Base-by-base conservation (phyloP, 1,284 basidiomycete species). In the Trichosporon asahii region DNA sequence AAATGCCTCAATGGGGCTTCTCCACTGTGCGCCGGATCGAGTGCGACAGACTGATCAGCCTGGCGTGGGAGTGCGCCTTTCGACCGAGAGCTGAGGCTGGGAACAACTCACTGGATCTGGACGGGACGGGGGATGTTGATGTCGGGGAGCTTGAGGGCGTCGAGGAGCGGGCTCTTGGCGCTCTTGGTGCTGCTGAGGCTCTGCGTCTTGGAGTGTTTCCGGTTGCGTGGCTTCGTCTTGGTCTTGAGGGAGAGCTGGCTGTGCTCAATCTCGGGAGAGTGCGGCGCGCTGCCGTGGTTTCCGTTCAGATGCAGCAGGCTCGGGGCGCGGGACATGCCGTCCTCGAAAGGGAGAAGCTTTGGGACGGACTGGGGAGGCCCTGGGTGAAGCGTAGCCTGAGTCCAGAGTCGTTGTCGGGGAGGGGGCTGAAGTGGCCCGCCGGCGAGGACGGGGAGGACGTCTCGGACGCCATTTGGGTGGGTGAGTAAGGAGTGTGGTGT, bases 21-120 rank as follows among this genome's bases (percentile, higher is more conserved):
- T 44, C 11, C 40, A n/a, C 18, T n/a, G 40, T 37, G 40, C 6
- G 40, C 40, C n/a, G 6, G 40, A 8, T n/a, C 18, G 15, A 44
- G 40, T 44, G 40, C 18, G 40, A 18, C 40, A 6, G 3, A 7
- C 37, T 40, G 3, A 33, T 3, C 31, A 33, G 31, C 31, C 31
- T 12, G 35, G 35, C 35, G 14, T 37, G 14, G 35, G 35, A 14
- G 35, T 37, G 35, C 35, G 11, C 35, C n/a, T n/a, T 33, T 37
- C 35, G 35, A 37, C 35, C 35, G 35, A 37, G 11, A 12, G 3
- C 35, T 37, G 21, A 25, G 49, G 37, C 37, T 27, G 35, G 63
- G 18, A n/a, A 29, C 2, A 75, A 75, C 73, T 61, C 64, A 76
- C 76, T 78, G 74, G 70, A 78, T 74, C 65, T 78, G 75, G 31